A percentile compares a stretch with the other conserved stretches of the same genome.
phyloP scores from a whole-genome alignment of 2,329 filamentous ascomycete genomes.

The Xylaria sp. region DNA sequence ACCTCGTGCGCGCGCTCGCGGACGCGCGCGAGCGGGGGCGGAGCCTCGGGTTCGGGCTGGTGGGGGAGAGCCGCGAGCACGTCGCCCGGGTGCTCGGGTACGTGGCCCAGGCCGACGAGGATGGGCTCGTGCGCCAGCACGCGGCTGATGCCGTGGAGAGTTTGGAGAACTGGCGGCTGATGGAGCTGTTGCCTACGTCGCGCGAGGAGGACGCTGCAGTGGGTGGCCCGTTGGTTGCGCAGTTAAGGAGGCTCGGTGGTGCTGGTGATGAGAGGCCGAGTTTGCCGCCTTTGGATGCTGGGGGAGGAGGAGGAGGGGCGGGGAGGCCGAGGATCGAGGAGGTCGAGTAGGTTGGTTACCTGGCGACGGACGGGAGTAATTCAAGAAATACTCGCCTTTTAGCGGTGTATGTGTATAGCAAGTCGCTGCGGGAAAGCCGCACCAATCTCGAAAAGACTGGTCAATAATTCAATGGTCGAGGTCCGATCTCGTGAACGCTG shows the following conservation, averaged over 20 bases:
- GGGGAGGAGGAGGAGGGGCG: too few relatives aligned
- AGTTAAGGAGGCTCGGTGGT: constrained; percentile 39
- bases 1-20: constrained; percentile 63
- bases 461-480: too few relatives aligned
- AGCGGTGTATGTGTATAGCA: too few relatives aligned
- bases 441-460: too few relatives aligned
- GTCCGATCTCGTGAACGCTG: too few relatives aligned
- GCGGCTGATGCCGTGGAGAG: constrained; percentile 69
- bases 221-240: constrained; percentile 31
- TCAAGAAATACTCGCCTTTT: too few relatives aligned
- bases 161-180: constrained; percentile 63
- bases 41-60: constrained; percentile 57
- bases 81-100: constrained; percentile 66
- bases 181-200: constrained; percentile 48
- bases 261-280: constrained; percentile 29
- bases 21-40: constrained; percentile 50
- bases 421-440: too few relatives aligned
- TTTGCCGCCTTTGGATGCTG: constrained; percentile 25
- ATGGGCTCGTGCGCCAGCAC: constrained; percentile 69
- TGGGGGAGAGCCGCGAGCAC: constrained; percentile 59
- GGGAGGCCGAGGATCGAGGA: constrained; percentile 38
- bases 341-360: constrained; percentile 30
- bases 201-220: constrained; percentile 17
- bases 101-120: constrained; percentile 66
- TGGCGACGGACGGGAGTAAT: too few relatives aligned